Evolutionary conservation across 306 rosid species (phyloP).

Genomic region (Glycine latifolia): DNA sequence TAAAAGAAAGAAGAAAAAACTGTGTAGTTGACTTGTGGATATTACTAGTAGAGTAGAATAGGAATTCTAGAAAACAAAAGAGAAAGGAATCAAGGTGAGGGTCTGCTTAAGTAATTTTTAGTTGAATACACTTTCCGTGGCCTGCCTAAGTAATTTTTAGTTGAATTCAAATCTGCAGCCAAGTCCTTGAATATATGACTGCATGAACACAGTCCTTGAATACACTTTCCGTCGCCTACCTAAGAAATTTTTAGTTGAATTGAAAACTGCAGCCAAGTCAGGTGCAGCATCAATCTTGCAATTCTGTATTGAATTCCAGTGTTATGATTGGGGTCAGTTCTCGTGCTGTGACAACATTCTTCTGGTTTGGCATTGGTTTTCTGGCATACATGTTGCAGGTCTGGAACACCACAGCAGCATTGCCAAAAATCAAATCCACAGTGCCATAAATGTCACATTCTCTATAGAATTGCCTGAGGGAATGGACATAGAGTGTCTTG

Average conservation of each 20-base stretch:
- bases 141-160: no score
- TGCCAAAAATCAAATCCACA: conserved; percentile 81
- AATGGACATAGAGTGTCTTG: conserved; percentile 91
- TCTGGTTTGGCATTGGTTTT: conserved; percentile 61
- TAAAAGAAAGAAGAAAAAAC: no score
- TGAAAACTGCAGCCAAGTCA: conserved; percentile 53
- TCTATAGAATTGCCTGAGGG: conserved; percentile 74
- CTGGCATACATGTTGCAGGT: conserved; percentile 67
- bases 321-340: conserved; percentile 73
- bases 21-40: no score
- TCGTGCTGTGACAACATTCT: conserved; percentile 69
- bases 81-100: no score
- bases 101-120: no score
- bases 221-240: conserved; percentile 78
- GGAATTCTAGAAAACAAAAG: no score
- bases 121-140: no score
- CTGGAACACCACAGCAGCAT: conserved; percentile 84
- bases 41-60: no score
- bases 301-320: conserved; percentile 77
- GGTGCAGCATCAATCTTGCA: conserved; percentile 75
- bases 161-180: no score
- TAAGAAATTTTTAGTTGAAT: conserved; percentile 44
- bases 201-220: no score
- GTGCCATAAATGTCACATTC: conserved; percentile 84
- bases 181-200: conserved; percentile 73